Conservation (phyloP, 2,329 filamentous ascomycete species). For the Epichloe coenophiala region DNA sequence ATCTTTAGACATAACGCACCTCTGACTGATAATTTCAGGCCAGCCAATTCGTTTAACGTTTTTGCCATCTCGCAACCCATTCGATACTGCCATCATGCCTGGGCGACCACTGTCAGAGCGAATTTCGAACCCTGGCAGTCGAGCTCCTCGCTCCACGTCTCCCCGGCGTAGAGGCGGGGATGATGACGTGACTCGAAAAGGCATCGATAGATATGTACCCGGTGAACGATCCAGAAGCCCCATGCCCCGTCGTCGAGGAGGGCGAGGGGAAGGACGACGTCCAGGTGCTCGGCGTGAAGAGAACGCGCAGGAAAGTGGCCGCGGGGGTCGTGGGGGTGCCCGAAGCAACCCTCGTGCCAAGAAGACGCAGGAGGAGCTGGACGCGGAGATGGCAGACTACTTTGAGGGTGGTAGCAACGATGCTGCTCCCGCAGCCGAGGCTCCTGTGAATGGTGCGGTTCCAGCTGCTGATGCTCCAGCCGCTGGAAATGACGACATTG, state of each 20-base stretch:
- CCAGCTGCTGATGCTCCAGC: slow-evolving; percentile 16
- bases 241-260: slow-evolving; percentile 35
- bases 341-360: slow-evolving; percentile 44
- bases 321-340: slow-evolving; percentile 23
- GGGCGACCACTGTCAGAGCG: slow-evolving; percentile 46
- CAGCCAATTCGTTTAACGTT: slow-evolving; percentile 69
- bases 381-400: slow-evolving; percentile 96
- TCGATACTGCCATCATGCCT: slow-evolving; percentile 41
- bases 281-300: slow-evolving; percentile 34
- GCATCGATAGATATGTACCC: slow-evolving; percentile 71
- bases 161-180: slow-evolving; percentile 32
- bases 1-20: not conserved
- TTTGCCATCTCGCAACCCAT: slow-evolving; percentile 44
- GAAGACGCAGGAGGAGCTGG: slow-evolving; percentile 85
- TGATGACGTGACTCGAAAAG: slow-evolving; percentile 48
- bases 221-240: slow-evolving; percentile 47
- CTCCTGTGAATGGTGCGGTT: slow-evolving; percentile 15
- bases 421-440: slow-evolving; percentile 17
- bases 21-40: slow-evolving; percentile 28
- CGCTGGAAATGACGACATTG: slow-evolving; percentile 41
- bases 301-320: slow-evolving; percentile 20
- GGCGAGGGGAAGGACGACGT: slow-evolving; percentile 37
- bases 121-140: slow-evolving; percentile 38
- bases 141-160: slow-evolving; percentile 52
- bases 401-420: slow-evolving; percentile 42